Percentiles rank a stretch among this genome's conserved stretches.
These are phyloP conservation scores for Castanea crenata DNA, from an alignment of 306 rosid species.

Conservation along the genomic window DNA sequence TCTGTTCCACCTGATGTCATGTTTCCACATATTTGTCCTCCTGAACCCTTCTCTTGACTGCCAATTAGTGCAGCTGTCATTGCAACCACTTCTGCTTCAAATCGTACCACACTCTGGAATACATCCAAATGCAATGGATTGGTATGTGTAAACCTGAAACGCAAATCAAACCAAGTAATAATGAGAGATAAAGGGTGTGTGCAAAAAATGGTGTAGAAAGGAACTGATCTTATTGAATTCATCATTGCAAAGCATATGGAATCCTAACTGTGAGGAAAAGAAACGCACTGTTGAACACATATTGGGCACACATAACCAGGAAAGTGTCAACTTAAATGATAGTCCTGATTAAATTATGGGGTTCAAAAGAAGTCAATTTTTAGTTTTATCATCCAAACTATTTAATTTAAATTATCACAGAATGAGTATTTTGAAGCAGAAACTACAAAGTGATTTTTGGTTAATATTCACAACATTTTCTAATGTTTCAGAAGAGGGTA, in stretches of 20 bases:
- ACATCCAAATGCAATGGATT: constrained; percentile 96
- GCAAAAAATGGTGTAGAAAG: background rate
- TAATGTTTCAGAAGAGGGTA: background rate
- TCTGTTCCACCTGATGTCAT: constrained; percentile 99
- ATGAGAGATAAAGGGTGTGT: constrained; percentile 9
- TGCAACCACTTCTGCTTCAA: constrained; percentile 94
- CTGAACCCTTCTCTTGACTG: constrained; percentile 70
- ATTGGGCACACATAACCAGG: background rate
- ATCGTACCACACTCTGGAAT: constrained; percentile 74
- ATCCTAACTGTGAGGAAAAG: background rate
- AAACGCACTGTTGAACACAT: background rate
- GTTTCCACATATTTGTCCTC: constrained; percentile 91
- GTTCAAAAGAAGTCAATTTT: background rate
- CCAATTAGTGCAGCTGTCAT: constrained; percentile 94
- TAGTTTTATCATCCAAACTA: background rate
- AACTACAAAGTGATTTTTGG: background rate
- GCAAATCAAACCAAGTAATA: constrained; percentile 18
- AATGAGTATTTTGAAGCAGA: background rate
- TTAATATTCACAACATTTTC: background rate
- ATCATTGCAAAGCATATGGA: background rate
- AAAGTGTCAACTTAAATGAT: background rate
- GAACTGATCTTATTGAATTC: background rate
- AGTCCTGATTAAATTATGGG: background rate
- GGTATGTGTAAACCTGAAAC: constrained; percentile 94
- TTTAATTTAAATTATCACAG: background rate